Conservation (phyloP, 2,329 filamentous ascomycete species). For the Xylariaceae sp. region DNA sequence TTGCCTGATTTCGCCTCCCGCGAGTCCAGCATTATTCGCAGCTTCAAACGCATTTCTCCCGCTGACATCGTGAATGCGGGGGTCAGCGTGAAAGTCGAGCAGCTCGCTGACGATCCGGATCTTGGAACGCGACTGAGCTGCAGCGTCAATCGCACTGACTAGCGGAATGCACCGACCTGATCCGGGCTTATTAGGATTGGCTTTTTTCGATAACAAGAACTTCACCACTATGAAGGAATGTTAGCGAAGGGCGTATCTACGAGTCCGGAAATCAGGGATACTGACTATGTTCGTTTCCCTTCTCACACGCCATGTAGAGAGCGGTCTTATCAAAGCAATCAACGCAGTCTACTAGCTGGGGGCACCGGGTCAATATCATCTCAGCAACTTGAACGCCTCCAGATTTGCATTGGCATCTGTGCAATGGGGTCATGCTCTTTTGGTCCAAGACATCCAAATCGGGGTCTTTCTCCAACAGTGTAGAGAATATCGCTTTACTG, state of each 20-base stretch:
- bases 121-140: slow-evolving; percentile 20
- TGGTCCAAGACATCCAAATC: slow-evolving; percentile 26
- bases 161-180: slow-evolving; percentile 16
- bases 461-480: slow-evolving; percentile 28
- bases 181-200: slow-evolving; percentile 25
- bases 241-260: neutral
- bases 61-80: slow-evolving; percentile 18
- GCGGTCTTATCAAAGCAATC: slow-evolving; percentile 30
- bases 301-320: slow-evolving; percentile 30
- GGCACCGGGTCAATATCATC: slow-evolving; percentile 22
- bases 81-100: slow-evolving; percentile 21
- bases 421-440: slow-evolving; percentile 23
- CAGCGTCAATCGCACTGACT: slow-evolving; percentile 24
- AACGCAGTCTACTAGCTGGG: slow-evolving; percentile 17
- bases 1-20: slow-evolving; percentile 18
- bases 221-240: slow-evolving; percentile 20
- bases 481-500: slow-evolving; percentile 25
- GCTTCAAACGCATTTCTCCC: slow-evolving; percentile 21
- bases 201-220: slow-evolving; percentile 20
- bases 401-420: slow-evolving; percentile 25
- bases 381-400: slow-evolving; percentile 26
- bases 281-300: slow-evolving; percentile 26
- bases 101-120: slow-evolving; percentile 25
- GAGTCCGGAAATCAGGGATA: neutral
- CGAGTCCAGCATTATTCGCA: slow-evolving; percentile 22